Base-by-base conservation (phyloP, 768 basidiomycete genomes). In the Gymnopilus dilepis region DNA sequence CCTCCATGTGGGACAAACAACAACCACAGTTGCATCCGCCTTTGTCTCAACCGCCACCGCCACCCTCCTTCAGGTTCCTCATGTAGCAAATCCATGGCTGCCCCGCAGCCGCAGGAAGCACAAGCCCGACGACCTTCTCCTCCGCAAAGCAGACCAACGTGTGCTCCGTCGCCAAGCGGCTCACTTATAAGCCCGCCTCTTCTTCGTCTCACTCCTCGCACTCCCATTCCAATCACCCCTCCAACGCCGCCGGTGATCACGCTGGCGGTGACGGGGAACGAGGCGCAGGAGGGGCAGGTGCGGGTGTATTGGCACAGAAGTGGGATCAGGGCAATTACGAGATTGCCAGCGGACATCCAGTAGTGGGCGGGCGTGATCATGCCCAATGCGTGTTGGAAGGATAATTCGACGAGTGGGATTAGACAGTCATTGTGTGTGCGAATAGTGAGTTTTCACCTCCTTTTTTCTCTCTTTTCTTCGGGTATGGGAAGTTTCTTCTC, bases 351-450 rank as follows among this genome's bases (percentile, higher is more conserved):
- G 9, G 97, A 99, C 73, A 97, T 99, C 22, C 94, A 97, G 75
- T 97, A 98, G 69, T 99, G 97, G 97, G 97, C 97, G 0, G 95
- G 95, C 2, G 97, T 98, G n/a, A 97, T 99, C 70, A 99, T 99
- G 97, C 85, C 97, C 55, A 99, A 99, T 73, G 97, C 97, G 12
- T 99, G 97, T 77, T 81, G 97, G 72, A 99, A 99, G 79, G 97
- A 99, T 68, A 97, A 99, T 64, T 87, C 83, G 51, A 79, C 89
- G 34, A 95, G 95, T 56, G 97, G 97, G 11, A 95, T 98, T 63
- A 77, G 97, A 58, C 97, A 99, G 74, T n/a, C n/a, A n/a, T n/a
- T n/a, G n/a, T n/a, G n/a, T 99, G 97, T 80, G 97, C 97, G 0
- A 97, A 97, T 72, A 98, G 91, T 92, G 65, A 73, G 89, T 84